Conservation (phyloP, 306 rosid species). For the Coriaria nepalensis region DNA sequence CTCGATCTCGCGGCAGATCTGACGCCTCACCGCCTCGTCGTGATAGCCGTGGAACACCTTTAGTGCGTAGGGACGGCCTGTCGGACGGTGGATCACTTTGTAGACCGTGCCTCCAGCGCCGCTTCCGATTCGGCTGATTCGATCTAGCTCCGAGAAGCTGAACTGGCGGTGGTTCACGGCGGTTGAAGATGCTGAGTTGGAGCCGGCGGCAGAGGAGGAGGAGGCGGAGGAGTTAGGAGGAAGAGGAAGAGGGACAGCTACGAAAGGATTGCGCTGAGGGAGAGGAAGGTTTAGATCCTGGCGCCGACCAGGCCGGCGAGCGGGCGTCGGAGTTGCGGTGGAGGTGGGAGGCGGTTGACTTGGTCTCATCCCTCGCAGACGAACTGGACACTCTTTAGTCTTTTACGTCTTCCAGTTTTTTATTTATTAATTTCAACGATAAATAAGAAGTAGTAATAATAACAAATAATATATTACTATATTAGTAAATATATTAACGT, state of each 20-base stretch:
- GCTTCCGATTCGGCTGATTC: slow-evolving; percentile 70
- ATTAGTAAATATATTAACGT: too few relatives aligned
- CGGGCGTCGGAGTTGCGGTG: too few relatives aligned
- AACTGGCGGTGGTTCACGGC: slow-evolving; percentile 4
- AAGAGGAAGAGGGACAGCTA: slow-evolving; percentile 39
- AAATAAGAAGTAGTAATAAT: too few relatives aligned
- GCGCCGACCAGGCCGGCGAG: slow-evolving; percentile 23
- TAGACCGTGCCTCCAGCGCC: slow-evolving; percentile 92
- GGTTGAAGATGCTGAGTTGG: slow-evolving; percentile 10
- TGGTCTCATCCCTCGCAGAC: too few relatives aligned
- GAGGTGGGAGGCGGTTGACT: too few relatives aligned
- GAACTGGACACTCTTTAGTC: too few relatives aligned
- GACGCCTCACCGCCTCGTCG: slow-evolving; percentile 61
- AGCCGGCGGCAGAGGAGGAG: slow-evolving; percentile 17
- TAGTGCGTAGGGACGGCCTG: slow-evolving; percentile 39
- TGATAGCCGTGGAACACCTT: slow-evolving; percentile 80
- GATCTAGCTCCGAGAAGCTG: slow-evolving; percentile 53
- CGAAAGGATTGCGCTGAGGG: slow-evolving; percentile 25
- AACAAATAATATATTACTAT: too few relatives aligned
- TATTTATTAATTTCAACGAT: too few relatives aligned
- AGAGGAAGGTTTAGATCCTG: slow-evolving; percentile 42
- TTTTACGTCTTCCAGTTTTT: too few relatives aligned
- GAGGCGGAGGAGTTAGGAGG: slow-evolving; percentile 81
- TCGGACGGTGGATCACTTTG: slow-evolving; percentile 56
- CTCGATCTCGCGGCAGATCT: slow-evolving; percentile 89